Evolutionary conservation across 129 eudicot genomes (phyloP).

Genomic region (Saussurea involucrata): DNA sequence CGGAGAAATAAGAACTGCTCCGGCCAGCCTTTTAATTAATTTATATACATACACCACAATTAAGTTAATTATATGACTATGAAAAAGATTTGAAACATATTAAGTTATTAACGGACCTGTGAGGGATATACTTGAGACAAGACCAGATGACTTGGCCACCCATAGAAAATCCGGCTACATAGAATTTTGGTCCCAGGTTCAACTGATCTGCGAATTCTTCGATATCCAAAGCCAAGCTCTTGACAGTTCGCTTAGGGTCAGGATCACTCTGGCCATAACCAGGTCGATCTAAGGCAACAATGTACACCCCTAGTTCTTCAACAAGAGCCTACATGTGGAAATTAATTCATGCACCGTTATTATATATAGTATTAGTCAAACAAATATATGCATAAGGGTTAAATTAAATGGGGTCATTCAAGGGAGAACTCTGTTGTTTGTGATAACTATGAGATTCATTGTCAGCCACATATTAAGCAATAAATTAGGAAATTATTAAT

Average conservation of each 20-base stretch:
- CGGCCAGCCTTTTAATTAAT: slow-evolving; percentile 42
- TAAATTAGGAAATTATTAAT: too few relatives aligned
- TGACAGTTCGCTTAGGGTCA: slow-evolving; percentile 45
- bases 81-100: not conserved
- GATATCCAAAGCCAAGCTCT: slow-evolving; percentile 54
- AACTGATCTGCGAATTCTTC: slow-evolving; percentile 76
- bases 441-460: too few relatives aligned
- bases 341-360: too few relatives aligned
- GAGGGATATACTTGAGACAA: slow-evolving; percentile 77
- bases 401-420: too few relatives aligned
- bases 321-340: slow-evolving; percentile 33
- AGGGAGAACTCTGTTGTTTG: too few relatives aligned
- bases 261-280: slow-evolving; percentile 92
- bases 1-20: slow-evolving; percentile 56
- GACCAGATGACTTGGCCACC: slow-evolving; percentile 64
- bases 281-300: slow-evolving; percentile 67
- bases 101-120: slow-evolving; percentile 52
- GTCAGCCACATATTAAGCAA: too few relatives aligned
- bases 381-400: too few relatives aligned
- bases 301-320: slow-evolving; percentile 47
- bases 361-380: too few relatives aligned
- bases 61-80: too few relatives aligned
- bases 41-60: too few relatives aligned
- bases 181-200: slow-evolving; percentile 63
- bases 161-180: slow-evolving; percentile 60